Base-by-base conservation (phyloP, 2,329 filamentous ascomycete species). In the Ophiosphaerella narmari region DNA sequence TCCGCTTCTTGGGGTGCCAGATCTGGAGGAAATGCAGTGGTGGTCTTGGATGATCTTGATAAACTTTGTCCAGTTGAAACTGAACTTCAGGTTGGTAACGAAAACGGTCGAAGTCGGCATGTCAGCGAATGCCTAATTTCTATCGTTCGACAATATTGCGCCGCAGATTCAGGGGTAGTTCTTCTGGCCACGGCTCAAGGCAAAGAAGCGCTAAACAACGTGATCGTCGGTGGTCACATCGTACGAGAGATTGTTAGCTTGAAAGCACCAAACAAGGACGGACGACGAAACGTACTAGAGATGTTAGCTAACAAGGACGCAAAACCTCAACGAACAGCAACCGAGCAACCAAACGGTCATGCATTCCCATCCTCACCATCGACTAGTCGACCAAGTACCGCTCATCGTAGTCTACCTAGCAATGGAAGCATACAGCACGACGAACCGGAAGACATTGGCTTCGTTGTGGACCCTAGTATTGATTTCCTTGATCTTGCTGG, bases 401-500 rank as follows among this genome's bases (percentile, higher is more conserved):
- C 71, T 9, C 66, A 75, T 68, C 75, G 78, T 35, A 77, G 75
- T 9, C 63, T 74, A 65, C 70, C 78, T 11, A 77, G 74, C 9
- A 62, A 65, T 18, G 61, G 62, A 40, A 60, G 70, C 66, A 46
- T 64, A 45, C 61, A 65, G 14, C 54, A 63, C 24, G 50, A 55
- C 82, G 39, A 53, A 38, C 29, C 41, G 9, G 62, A 66, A 39
- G 66, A 67, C 14, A 71, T 71, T 14, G 88, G 87, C 0, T 94
- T 96, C 63, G 75, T 87, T 1, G 77, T 96, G 5, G 88, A 91
- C 50, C 77, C 84, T 0, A 83, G 88, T 41, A 83, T 99, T 8
- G 94, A 99, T 70, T 90, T 97, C 50, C 83, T 97, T 7, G 93
- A 97, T 56, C 82, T 99, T 48, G 91, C 95, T 14, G 92, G 94